Percentiles rank a stretch among this genome's conserved stretches.
Evolutionary conservation across 1,139 yeast genomes (phyloP).

Genomic region (Magnusiomyces starmeri): DNA sequence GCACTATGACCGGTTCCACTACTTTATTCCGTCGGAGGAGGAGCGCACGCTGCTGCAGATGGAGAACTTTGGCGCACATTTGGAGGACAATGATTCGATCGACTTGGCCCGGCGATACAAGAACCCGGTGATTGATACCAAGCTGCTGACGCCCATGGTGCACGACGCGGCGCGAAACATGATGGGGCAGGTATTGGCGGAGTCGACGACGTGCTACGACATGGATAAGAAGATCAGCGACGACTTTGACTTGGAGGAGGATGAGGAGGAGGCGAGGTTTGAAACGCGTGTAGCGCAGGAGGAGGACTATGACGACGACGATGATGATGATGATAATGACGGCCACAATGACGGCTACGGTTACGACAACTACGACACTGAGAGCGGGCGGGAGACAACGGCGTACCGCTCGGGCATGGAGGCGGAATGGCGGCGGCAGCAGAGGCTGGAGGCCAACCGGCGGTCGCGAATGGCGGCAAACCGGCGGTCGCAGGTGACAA

Average conservation of each 20-base stretch:
- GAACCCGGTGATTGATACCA: constrained; percentile 30
- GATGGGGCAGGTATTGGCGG: too few relatives aligned
- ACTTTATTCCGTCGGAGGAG: constrained; percentile 26
- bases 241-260: too few relatives aligned
- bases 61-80: constrained; percentile 12
- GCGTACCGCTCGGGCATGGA: too few relatives aligned
- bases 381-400: too few relatives aligned
- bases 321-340: not conserved
- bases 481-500: constrained; percentile 8
- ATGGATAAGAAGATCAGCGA: too few relatives aligned
- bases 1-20: constrained; percentile 27
- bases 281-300: too few relatives aligned
- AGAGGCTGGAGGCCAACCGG: too few relatives aligned
- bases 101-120: constrained; percentile 27
- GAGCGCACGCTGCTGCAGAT: constrained; percentile 21
- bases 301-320: constrained; percentile 3
- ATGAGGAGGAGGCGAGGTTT: too few relatives aligned
- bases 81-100: constrained; percentile 19
- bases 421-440: too few relatives aligned
- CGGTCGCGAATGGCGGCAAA: constrained; percentile 11
- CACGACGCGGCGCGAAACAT: constrained; percentile 26
- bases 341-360: not conserved
- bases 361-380: too few relatives aligned
- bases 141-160: constrained; percentile 34
- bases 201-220: too few relatives aligned